Base-by-base conservation (phyloP, 331 rosid genomes). In the Pyrus hybrid region DNA sequence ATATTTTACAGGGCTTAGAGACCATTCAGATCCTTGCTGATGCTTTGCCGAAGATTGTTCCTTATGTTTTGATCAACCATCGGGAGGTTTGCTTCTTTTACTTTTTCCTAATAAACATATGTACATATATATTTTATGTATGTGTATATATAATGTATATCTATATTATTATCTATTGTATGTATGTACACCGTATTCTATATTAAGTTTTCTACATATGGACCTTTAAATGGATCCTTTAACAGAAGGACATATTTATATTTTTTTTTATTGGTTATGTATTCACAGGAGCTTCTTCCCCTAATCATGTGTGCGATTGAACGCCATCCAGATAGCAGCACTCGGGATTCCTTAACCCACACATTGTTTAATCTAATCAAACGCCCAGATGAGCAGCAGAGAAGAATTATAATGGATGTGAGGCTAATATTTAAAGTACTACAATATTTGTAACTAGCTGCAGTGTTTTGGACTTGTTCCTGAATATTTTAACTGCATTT, bases 281-380 rank as follows among this genome's bases (percentile, higher is more conserved):
- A 65, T 60, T 67, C 76, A 76, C 87, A 95, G 97, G 97, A 95
- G 82, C 96, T 95, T 82, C 97, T 95, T 88, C 99, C 99, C 43
- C 89, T 92, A 54, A 95, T 95, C 75, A 95, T 95, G 97, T 95
- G 99, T 84, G 93, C 93, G 45, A 95, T 95, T 21, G 97, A 95
- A 91, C 93, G 91, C 49, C 97, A 95, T 86, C 99, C 99, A 37
- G 99, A 92, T 78, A 88, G 97, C 82, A 78, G 85, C 86, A 89
- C 92, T 51, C 89, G 99, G 73, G 99, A 95, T 84, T 92, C 97
- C 72, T 89, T 95, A 93, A 95, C 97, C 76, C 99, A 92, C 84
- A 95, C 99, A 17, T 84, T 95, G 80, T 95, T 95, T 84, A 95
- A 95, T 85, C 85, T 95, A 81, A 95, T 95, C 83, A 95, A 95